These are phyloP conservation scores for button mushroom (Agaricus bisporus) DNA, from an alignment of 768 basidiomycete species.

Conservation along the genomic window DNA sequence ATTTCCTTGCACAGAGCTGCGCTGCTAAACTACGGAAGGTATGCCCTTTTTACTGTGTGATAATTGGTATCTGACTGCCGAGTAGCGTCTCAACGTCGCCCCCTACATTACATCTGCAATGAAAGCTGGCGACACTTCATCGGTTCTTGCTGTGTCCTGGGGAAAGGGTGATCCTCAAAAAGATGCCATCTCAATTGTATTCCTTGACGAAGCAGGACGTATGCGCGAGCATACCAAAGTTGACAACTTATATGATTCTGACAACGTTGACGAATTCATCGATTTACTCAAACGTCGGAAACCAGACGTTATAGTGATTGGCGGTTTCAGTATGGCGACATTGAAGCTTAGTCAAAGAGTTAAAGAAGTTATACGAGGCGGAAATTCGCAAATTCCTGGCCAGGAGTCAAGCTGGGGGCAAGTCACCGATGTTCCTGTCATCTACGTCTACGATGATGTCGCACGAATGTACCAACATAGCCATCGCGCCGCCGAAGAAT, in stretches of 20 bases:
- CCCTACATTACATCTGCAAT: constrained; percentile 61
- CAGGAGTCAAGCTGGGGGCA: constrained; percentile 25
- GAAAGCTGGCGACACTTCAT: constrained; percentile 65
- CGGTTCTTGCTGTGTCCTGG: constrained; percentile 89
- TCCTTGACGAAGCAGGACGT: constrained; percentile 83
- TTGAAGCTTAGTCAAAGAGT: constrained; percentile 59
- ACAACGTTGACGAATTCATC: constrained; percentile 65
- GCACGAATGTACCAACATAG: constrained; percentile 94
- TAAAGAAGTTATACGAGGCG: constrained; percentile 42
- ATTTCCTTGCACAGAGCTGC: constrained; percentile 65
- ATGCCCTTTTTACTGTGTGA: constrained; percentile 18
- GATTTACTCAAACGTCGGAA: constrained; percentile 78
- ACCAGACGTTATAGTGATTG: constrained; percentile 85
- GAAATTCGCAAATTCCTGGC: constrained; percentile 16
- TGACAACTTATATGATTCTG: constrained; percentile 75
- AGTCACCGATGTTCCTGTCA: constrained; percentile 59
- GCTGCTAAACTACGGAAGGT: constrained; percentile 67
- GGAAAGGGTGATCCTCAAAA: constrained; percentile 92
- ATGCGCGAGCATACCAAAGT: constrained; percentile 86
- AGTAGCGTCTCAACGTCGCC: constrained; percentile 76
- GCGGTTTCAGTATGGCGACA: constrained; percentile 84
- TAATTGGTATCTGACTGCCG: not conserved
- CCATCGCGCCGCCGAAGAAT: constrained; percentile 78
- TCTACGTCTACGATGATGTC: constrained; percentile 85
- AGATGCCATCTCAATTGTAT: constrained; percentile 82